Base-by-base conservation (phyloP, 768 basidiomycete species). In the Suillus alpinus region DNA sequence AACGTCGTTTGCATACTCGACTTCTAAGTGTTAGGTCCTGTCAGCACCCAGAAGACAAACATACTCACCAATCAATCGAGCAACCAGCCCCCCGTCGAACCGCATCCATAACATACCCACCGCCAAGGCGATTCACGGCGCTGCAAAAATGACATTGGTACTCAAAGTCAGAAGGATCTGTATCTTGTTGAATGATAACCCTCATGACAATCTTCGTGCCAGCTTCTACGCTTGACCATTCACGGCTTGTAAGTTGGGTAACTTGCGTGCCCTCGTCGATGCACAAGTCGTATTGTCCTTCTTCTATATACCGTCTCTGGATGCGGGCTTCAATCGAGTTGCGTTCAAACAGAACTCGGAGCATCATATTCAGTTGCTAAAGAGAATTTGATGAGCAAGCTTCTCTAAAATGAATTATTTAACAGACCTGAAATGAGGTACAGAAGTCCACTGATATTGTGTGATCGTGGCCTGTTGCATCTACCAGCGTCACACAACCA, bases 201-300 rank as follows among this genome's bases (percentile, higher is more conserved):
- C 69, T 70, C 69, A 70, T 68, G 34, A 72, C 63, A 20, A 70
- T 4, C 23, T 62, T 72, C 1, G 63, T 72, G 12, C 71, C 71
- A 0, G 65, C 60, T 26, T 68, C 71, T 9, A 70, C 66, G 2
- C 57, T 32, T 1, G 71, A 69, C 71, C 69, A 70, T n/a, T 58
- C 50, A 29, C 70, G 57, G 58, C 52, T 53, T 2, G 69, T 71
- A 26, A 70, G 62, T 62, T 64, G 71, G 23, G 62, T 62, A 23
- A 70, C 69, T 18, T 64, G 51, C 6, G 39, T 55, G 4, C 69
- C 70, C 51, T 62, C 52, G 56, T 70, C 69, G 36, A 70, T 70
- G 12, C 64, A 68, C 1, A 70, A 32, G 43, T 72, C 69, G 10
- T 72, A 70, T 6, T 66, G 26, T 6, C 67, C 69, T 0, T 63